Base-by-base conservation (phyloP, 495 filamentous ascomycete species). In the Bombardia bombarda region DNA sequence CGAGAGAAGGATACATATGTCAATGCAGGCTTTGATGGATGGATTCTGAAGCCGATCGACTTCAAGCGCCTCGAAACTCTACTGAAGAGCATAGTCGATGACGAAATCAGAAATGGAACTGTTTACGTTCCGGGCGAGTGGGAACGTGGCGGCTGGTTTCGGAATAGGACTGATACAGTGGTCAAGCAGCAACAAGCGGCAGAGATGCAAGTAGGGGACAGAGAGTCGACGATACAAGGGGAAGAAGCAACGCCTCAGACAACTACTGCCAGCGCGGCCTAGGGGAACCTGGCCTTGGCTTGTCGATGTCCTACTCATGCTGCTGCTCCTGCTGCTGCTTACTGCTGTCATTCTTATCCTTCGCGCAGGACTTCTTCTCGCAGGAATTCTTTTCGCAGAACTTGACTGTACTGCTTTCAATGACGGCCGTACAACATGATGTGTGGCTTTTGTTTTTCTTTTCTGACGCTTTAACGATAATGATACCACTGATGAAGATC, bases 21-120 rank as follows among this genome's bases (percentile, higher is more conserved):
- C 26, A 72, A 82, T n/a, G 74, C 77, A 2, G 90, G 90, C 1
- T 95, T 95, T 51, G 90, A 96, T 49, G 90, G 86, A 30, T 96
- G 87, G 86, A 86, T 95, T 40, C 46, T 83, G 56, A 86, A 85
- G 58, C 84, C 77, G 0, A 78, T 90, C 47, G 75, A 87, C 50
- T 89, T 90, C 50, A 77, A 79, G 45, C 63, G 84, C 17, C 62
- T 88, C 13, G 69, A 75, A 56, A 57, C 61, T n/a, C 58, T 88
- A 8, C 60, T 90, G 10, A 49, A 51, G 1, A 82, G 83, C 0
- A 79, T 86, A 22, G 61, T 68, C 16, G 61, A 77, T 21, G 58
- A 71, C 3, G 50, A 62, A 0, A 47, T 62, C 12, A 62, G 82
- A 32, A 49, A 70, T 14, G 51, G 47, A 8, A 69, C 67, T 49